These are phyloP conservation scores for Mycena metata DNA, from an alignment of 768 basidiomycete genomes.

Conservation along the genomic window DNA sequence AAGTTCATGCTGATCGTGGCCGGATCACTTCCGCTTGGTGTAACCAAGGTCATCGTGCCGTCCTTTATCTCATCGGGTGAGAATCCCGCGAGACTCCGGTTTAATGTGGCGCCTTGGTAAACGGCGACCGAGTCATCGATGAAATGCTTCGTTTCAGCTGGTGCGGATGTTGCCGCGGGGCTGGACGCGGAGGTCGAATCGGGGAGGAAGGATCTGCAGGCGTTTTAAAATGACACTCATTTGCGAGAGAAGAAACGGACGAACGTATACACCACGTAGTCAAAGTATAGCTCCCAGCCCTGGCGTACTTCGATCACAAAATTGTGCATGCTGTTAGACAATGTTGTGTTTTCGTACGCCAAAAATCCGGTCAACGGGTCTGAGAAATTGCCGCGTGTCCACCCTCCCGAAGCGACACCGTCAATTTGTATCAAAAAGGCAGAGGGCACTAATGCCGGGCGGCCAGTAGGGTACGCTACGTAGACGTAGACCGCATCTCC, in stretches of 20 bases:
- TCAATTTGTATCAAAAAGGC: slow-evolving; percentile 1
- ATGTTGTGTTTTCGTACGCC: slow-evolving; percentile 18
- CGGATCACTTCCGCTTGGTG: not conserved
- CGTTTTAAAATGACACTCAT: too few species aligned
- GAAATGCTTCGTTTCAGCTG: slow-evolving; percentile 6
- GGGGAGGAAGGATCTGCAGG: slow-evolving; percentile 6
- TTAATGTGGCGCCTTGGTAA: not conserved
- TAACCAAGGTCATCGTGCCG: slow-evolving; percentile 10
- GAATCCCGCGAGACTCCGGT: slow-evolving; percentile 15
- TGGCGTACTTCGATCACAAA: slow-evolving; percentile 3
- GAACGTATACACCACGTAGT: slow-evolving; percentile 9
- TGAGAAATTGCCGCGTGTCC: slow-evolving; percentile 3
- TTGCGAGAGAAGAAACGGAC: not conserved
- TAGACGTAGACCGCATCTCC: slow-evolving; percentile 4
- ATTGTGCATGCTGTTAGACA: not conserved
- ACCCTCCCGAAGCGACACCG: slow-evolving; percentile 9
- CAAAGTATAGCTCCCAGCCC: slow-evolving; percentile 10
- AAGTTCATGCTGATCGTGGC: slow-evolving; percentile 21
- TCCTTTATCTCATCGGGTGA: slow-evolving; percentile 7
- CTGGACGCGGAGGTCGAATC: too few species aligned
- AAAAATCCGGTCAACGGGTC: not conserved
- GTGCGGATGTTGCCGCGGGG: too few species aligned
- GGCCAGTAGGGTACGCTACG: slow-evolving; percentile 11
- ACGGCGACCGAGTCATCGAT: slow-evolving; percentile 7
- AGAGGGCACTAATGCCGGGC: not conserved